A percentile compares a stretch with the other conserved stretches of the same genome.
Evolutionary conservation across 176 grass and related monocot genomes (phyloP).

Genomic region (Elaeis guineensis): DNA sequence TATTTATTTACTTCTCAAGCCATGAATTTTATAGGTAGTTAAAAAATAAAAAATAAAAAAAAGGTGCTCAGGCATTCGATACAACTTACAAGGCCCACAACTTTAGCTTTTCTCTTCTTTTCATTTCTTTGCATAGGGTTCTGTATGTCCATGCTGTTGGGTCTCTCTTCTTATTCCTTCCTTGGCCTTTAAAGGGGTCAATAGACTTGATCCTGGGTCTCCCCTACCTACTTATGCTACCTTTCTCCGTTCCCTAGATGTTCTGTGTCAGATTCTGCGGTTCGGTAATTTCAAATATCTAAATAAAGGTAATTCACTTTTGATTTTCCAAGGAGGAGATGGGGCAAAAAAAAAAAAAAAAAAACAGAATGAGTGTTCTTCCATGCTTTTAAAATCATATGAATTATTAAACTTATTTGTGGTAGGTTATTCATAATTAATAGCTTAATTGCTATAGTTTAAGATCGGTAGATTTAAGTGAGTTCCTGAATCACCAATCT

Average conservation of each 20-base stretch:
- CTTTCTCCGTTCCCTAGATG: conserved; percentile 48
- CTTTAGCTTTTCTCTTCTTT: conserved; percentile 4
- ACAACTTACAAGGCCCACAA: background rate
- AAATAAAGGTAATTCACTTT: too few species aligned
- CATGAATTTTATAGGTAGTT: conserved; percentile 2
- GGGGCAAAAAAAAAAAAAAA: too few species aligned
- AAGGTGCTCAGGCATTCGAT: background rate
- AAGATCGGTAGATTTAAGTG: too few species aligned
- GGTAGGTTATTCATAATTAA: too few species aligned
- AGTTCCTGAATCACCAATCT: too few species aligned
- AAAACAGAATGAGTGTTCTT: too few species aligned
- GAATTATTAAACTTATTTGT: too few species aligned
- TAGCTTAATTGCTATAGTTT: too few species aligned
- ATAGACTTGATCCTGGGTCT: conserved; percentile 25
- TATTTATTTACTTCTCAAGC: background rate
- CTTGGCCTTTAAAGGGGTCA: too few species aligned
- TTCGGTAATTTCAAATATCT: background rate
- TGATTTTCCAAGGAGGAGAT: too few species aligned
- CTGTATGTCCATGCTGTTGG: conserved; percentile 31
- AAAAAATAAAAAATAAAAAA: background rate
- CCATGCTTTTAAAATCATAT: too few species aligned
- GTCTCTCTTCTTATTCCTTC: too few species aligned
- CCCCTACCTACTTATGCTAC: conserved; percentile 9
- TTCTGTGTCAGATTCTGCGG: conserved; percentile 13
- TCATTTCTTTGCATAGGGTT: conserved; percentile 38